Percentiles rank a stretch among this genome's conserved stretches.
Evolutionary conservation across 441 rosid genomes (phyloP).

Genomic region (Raphanus hybrid): DNA sequence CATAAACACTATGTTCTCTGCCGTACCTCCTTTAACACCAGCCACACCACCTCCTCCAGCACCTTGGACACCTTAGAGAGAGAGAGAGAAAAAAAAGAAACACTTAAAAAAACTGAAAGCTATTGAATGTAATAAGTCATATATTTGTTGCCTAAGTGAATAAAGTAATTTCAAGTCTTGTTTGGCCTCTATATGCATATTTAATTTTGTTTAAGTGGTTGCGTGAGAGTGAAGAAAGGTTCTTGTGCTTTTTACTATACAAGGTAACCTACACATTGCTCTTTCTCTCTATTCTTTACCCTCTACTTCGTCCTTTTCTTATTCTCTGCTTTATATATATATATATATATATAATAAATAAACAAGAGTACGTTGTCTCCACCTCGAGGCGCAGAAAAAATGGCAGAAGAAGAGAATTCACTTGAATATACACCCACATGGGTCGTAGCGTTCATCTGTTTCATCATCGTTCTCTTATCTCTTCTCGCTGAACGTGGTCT

Average conservation of each 20-base stretch:
- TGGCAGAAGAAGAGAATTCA: conserved; percentile 47
- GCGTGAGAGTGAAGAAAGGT: conserved; percentile 35
- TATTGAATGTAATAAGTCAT: conserved; percentile 23
- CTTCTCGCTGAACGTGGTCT: conserved; percentile 69
- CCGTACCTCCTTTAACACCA: conserved; percentile 81
- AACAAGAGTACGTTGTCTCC: conserved; percentile 21
- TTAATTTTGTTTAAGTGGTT: background rate
- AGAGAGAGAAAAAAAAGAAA: background rate
- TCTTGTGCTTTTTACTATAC: conserved; percentile 12
- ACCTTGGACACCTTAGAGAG: conserved; percentile 83
- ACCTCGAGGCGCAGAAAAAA: conserved; percentile 32
- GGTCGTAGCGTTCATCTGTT: conserved; percentile 79
- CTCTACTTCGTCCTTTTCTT: conserved; percentile 33
- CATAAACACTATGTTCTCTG: conserved; percentile 82
- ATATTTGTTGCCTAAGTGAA: conserved; percentile 1
- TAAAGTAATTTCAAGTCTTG: background rate
- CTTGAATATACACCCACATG: conserved; percentile 59
- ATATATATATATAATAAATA: conserved; percentile 5
- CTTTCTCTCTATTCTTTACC: conserved; percentile 51
- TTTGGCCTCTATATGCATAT: background rate
- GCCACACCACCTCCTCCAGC: conserved; percentile 91
- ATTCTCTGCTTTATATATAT: conserved; percentile 29
- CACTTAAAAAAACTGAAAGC: background rate
- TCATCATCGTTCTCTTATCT: conserved; percentile 65
- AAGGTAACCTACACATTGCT: conserved; percentile 25